Conservation (phyloP, 352 stramenopile genomes). For the Globisporangium alternatum region DNA sequence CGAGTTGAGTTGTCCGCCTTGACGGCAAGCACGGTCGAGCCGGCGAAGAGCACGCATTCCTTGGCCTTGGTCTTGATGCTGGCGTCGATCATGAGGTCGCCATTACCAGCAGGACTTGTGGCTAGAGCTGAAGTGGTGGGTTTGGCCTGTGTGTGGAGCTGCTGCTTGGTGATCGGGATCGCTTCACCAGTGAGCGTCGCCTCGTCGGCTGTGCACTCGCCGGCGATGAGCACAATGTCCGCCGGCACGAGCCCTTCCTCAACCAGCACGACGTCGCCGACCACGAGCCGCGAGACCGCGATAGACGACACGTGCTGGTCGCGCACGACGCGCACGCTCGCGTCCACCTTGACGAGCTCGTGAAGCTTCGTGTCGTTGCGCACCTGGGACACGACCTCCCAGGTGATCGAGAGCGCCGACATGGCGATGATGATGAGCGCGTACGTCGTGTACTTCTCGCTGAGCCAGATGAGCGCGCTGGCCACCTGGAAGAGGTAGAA, state of each 20-base stretch:
- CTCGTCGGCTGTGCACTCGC: slow-evolving; percentile 72
- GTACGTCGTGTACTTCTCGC: slow-evolving; percentile 66
- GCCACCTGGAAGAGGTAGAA: slow-evolving; percentile 81
- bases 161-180: slow-evolving; percentile 76
- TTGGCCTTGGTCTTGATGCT: slow-evolving; percentile 42
- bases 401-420: slow-evolving; percentile 65
- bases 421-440: slow-evolving; percentile 57
- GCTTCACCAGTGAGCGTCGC: slow-evolving; percentile 76
- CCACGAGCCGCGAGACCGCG: slow-evolving; percentile 44
- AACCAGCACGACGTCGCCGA: slow-evolving; percentile 67
- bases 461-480: slow-evolving; percentile 67
- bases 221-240: slow-evolving; percentile 58
- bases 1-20: slow-evolving; percentile 29
- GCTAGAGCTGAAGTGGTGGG: not conserved
- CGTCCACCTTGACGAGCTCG: slow-evolving; percentile 48
- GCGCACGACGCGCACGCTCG: slow-evolving; percentile 57
- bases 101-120: not conserved
- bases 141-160: slow-evolving; percentile 2
- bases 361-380: slow-evolving; percentile 62
- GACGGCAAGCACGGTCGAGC: slow-evolving; percentile 45
- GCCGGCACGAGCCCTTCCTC: slow-evolving; percentile 60
- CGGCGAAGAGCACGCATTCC: slow-evolving; percentile 56
- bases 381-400: slow-evolving; percentile 67
- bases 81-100: slow-evolving; percentile 25
- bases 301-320: slow-evolving; percentile 45